Evolutionary conservation across 345 rosid genomes (phyloP).

Genomic region (Jatropha curcas): DNA sequence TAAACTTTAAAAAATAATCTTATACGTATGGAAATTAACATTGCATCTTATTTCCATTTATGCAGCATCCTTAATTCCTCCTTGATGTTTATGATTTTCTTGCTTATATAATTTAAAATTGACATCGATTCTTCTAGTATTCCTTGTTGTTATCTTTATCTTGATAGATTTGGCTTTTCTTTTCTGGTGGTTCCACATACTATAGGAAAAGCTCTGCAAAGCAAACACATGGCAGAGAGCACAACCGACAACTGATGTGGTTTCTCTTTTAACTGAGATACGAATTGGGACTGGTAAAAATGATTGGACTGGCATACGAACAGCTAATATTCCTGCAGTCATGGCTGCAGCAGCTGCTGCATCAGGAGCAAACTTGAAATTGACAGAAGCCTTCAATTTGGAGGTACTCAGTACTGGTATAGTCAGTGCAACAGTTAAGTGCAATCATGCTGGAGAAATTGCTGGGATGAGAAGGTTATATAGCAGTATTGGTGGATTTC

Average conservation of each 20-base stretch:
- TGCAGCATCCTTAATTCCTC: not conserved
- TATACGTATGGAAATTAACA: not conserved
- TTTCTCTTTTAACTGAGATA: slow-evolving; percentile 95
- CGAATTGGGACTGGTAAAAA: slow-evolving; percentile 87
- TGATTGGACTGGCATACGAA: slow-evolving; percentile 86
- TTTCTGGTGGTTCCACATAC: slow-evolving; percentile 21
- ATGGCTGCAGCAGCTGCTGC: slow-evolving; percentile 99
- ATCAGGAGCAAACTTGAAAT: slow-evolving; percentile 87
- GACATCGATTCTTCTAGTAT: not conserved
- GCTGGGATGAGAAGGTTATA: slow-evolving; percentile 98
- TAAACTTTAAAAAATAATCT: not conserved
- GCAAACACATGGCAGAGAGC: slow-evolving; percentile 97
- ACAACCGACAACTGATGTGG: slow-evolving; percentile 83
- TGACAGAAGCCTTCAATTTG: slow-evolving; percentile 81
- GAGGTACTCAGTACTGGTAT: slow-evolving; percentile 96
- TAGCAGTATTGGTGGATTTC: slow-evolving; percentile 93
- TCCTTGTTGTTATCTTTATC: not conserved
- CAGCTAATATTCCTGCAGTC: slow-evolving; percentile 97
- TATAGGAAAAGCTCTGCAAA: slow-evolving; percentile 92
- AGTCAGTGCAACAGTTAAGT: slow-evolving; percentile 94
- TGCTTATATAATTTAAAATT: not conserved
- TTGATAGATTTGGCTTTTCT: slow-evolving; percentile 1
- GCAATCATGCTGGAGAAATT: slow-evolving; percentile 97
- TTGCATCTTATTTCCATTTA: not conserved
- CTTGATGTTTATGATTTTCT: not conserved